These are phyloP conservation scores for Saccharomyces pastorianus DNA, from an alignment of 1,139 yeast species.

Conservation along the genomic window DNA sequence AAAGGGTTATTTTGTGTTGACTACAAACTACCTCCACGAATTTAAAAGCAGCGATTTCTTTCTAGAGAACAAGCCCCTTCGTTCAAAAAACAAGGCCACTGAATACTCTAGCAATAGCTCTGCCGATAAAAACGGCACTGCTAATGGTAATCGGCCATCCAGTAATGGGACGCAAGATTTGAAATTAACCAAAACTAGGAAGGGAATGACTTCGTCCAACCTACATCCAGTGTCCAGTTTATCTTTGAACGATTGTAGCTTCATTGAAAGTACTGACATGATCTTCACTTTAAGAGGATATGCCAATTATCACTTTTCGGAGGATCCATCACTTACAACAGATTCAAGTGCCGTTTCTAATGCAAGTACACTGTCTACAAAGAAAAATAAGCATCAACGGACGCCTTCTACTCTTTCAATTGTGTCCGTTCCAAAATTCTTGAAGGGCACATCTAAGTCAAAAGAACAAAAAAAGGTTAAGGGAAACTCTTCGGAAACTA, in stretches of 20 bases:
- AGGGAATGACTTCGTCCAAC: not conserved
- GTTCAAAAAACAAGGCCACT: not conserved
- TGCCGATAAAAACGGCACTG: not conserved
- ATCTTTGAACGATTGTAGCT: not conserved
- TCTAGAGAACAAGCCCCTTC: conserved; percentile 34
- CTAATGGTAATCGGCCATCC: not conserved
- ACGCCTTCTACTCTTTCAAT: not conserved
- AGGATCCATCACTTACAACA: not conserved
- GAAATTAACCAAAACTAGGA: not conserved
- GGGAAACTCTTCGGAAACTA: not conserved
- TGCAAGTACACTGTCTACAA: not conserved
- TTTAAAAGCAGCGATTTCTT: conserved; percentile 55
- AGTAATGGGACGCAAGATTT: not conserved
- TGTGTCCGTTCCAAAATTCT: conserved; percentile 1
- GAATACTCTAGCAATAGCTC: not conserved
- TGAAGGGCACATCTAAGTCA: not conserved
- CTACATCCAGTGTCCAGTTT: conserved; percentile 1
- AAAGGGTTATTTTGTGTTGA: conserved; percentile 58
- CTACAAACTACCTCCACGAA: conserved; percentile 63
- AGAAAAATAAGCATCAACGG: not conserved
- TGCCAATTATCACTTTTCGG: not conserved
- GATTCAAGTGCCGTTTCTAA: not conserved
- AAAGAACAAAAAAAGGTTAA: not conserved
- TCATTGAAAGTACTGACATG: not conserved
- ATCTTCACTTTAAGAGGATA: not conserved